phyloP scores from a whole-genome alignment of 257 asterid species.

The Primulina huaijiensis region DNA sequence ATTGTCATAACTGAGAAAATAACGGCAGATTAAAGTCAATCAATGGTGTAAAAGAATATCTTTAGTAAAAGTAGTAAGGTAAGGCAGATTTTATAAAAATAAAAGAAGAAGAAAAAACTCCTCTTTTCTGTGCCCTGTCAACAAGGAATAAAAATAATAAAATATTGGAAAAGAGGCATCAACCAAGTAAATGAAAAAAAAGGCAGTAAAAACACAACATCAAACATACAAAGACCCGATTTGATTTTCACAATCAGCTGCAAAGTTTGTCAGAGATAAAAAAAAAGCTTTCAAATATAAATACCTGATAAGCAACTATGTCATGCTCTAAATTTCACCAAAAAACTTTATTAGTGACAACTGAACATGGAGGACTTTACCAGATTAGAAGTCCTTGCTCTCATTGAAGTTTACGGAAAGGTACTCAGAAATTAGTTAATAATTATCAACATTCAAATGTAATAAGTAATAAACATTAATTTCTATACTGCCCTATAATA shows the following conservation, averaged over 20 bases:
- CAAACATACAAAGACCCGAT: not conserved
- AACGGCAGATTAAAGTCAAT: conserved; percentile 24
- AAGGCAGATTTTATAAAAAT: too few relatives aligned
- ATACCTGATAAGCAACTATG: not conserved
- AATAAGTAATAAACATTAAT: not conserved
- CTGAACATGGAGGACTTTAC: not conserved
- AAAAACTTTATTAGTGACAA: not conserved
- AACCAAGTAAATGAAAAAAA: not conserved
- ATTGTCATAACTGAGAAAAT: conserved; percentile 58
- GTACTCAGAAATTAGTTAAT: not conserved
- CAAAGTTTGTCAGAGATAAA: not conserved
- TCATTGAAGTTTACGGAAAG: not conserved
- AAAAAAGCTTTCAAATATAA: not conserved
- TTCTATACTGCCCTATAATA: not conserved
- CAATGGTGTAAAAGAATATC: not conserved
- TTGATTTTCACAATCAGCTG: not conserved
- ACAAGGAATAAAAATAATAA: not conserved
- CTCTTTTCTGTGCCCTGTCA: not conserved
- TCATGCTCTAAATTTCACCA: not conserved
- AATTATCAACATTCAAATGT: not conserved
- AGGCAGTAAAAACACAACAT: not conserved
- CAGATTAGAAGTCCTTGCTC: not conserved
- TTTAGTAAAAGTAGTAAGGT: not conserved
- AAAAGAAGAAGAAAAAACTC: conserved; percentile 4
- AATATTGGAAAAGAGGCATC: not conserved